Base-by-base conservation (phyloP, 257 asterid genomes). In the Anisodus tanguticus region DNA sequence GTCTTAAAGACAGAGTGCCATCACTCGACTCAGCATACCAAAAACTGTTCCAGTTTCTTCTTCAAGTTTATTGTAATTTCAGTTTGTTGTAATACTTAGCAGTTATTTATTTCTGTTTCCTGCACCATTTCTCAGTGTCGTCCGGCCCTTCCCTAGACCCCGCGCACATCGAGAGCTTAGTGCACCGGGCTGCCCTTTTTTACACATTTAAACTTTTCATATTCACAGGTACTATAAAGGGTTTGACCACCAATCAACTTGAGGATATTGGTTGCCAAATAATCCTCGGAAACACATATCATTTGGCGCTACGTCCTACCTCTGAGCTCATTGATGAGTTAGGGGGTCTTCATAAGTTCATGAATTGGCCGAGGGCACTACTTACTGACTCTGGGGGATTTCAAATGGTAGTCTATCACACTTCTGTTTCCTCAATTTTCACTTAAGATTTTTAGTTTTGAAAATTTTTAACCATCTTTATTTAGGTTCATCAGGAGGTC, bases 301-400 rank as follows among this genome's bases (percentile, higher is more conserved):
- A 97, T 88, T 86, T 97, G 90, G 99, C 97, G 67, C 94, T 97
- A 72, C 97, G 99, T 71, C 99, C 98, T 64, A 93, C 99, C 70
- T 97, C 98, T 54, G 98, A 97, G 90, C 98, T 97, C 81, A 95
- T 97, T 66, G 96, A 93, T 89, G 98, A 95, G 86, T 83, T 97
- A 82, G 98, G 99, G n/a, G 98, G 98, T 31, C 97, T 95, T 22
- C 98, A 97, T 89, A 92, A 91, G 70, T 97, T 97, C 90, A 97
- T 97, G 98, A 97, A 93, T 86, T 94, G 98, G 99, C 94, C 96
- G 12, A 92, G 99, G 92, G 98, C 97, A 31, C 79, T 94, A 89
- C 98, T 97, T 63, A 97, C 99, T 0, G 99, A 96, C 88, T 97
- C 99, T 35, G 99, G 98, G 84, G 99, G 99, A 82, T 97, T 97